phyloP scores from a whole-genome alignment of 192 early-diverging fungal genomes.

The Entomortierella beljakovae region DNA sequence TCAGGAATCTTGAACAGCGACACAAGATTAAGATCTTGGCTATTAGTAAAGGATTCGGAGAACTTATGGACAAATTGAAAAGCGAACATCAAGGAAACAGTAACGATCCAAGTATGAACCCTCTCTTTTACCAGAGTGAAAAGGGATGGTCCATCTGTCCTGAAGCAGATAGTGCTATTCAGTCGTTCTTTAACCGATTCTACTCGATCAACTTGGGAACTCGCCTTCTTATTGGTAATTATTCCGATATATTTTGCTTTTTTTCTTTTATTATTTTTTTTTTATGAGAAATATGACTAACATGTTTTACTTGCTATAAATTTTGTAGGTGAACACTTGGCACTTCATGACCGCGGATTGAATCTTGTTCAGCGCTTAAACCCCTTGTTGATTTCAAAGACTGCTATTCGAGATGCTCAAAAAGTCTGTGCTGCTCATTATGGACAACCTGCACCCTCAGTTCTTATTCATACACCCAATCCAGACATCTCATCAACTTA shows the following conservation, averaged over 20 bases:
- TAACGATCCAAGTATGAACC: slow-evolving; percentile 52
- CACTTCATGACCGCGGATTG: slow-evolving; percentile 64
- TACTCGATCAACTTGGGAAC: slow-evolving; percentile 72
- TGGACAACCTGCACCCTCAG: slow-evolving; percentile 58
- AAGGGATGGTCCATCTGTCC: slow-evolving; percentile 57
- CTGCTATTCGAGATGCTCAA: slow-evolving; percentile 62
- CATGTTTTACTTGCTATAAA: neutral
- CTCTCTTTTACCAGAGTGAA: slow-evolving; percentile 57
- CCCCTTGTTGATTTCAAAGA: slow-evolving; percentile 64
- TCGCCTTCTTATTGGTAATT: slow-evolving; percentile 64
- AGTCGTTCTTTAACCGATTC: slow-evolving; percentile 71
- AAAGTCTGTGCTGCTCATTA: slow-evolving; percentile 62
- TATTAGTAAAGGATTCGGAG: slow-evolving; percentile 46
- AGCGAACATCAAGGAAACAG: slow-evolving; percentile 50
- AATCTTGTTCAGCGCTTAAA: slow-evolving; percentile 72
- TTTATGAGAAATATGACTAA: neutral
- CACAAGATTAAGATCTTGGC: slow-evolving; percentile 52
- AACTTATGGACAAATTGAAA: slow-evolving; percentile 33
- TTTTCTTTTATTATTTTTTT: neutral
- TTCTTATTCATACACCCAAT: slow-evolving; percentile 64
- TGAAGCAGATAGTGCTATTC: slow-evolving; percentile 62
- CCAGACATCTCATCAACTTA: slow-evolving; percentile 66
- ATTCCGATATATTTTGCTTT: neutral
- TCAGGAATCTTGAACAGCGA: slow-evolving; percentile 48
- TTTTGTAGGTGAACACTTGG: slow-evolving; percentile 61